A percentile compares a stretch with the other conserved stretches of the same genome.
These are phyloP conservation scores for Microstegium vimineum DNA, from an alignment of 176 grass and related monocot genomes.

Conservation along the genomic window DNA sequence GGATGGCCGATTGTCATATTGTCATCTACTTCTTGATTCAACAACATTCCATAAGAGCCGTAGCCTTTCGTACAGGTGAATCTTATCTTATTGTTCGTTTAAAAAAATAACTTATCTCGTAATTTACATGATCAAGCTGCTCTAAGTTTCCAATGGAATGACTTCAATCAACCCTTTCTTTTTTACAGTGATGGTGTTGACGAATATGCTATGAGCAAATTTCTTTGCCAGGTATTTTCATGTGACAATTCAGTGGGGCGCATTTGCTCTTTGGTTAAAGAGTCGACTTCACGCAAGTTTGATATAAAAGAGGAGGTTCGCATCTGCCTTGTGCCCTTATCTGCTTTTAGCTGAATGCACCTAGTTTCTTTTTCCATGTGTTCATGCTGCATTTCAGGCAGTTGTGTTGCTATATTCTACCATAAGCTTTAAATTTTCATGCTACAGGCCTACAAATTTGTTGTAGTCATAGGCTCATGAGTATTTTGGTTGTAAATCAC, in stretches of 20 bases:
- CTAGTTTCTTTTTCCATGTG: constrained; percentile 14
- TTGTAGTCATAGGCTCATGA: not conserved
- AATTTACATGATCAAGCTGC: not conserved
- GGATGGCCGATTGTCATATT: constrained; percentile 79
- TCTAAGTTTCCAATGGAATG: constrained; percentile 29
- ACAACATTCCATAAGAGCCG: constrained; percentile 79
- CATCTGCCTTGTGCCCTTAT: not conserved
- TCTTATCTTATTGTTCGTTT: not conserved
- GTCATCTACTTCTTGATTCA: constrained; percentile 85
- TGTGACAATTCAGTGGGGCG: constrained; percentile 39
- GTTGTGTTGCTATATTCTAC: constrained; percentile 1
- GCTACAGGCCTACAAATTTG: not conserved
- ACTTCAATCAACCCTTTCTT: constrained; percentile 19
- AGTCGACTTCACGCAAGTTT: constrained; percentile 68
- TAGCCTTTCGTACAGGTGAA: constrained; percentile 79
- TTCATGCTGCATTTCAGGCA: not conserved
- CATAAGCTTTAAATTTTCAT: not conserved
- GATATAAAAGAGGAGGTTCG: constrained; percentile 97
- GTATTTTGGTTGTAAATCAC: not conserved
- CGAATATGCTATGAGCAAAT: constrained; percentile 84
- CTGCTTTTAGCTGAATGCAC: not conserved
- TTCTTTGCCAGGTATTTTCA: constrained; percentile 79
- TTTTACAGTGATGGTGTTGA: constrained; percentile 81
- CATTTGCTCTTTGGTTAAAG: constrained; percentile 76
- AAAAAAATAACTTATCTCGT: not conserved